These are phyloP conservation scores for Aspergillus japonicus DNA, from an alignment of 2,329 filamentous ascomycete species.

Conservation along the genomic window DNA sequence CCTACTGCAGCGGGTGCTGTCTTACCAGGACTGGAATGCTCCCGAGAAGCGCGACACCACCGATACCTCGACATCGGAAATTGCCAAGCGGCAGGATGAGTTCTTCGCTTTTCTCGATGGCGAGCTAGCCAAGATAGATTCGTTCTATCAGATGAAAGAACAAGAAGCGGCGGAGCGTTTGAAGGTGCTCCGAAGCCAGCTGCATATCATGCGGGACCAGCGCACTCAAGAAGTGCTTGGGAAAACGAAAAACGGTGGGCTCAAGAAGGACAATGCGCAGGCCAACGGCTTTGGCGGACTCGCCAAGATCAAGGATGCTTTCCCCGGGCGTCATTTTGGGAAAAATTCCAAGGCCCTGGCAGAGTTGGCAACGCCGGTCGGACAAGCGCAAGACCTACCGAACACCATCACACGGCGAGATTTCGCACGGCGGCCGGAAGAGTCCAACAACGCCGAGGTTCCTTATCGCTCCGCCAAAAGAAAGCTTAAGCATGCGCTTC, in stretches of 20 bases:
- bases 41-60: conserved; percentile 48
- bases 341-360: conserved; percentile 56
- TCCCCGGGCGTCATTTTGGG: conserved; percentile 52
- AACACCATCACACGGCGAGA: conserved; percentile 43
- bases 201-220: conserved; percentile 89
- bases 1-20: conserved; percentile 42
- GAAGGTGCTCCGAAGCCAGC: conserved; percentile 70
- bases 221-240: conserved; percentile 69
- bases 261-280: conserved; percentile 23
- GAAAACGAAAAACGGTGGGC: conserved; percentile 20
- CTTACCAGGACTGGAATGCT: conserved; percentile 37
- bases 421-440: conserved; percentile 47
- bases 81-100: conserved; percentile 73
- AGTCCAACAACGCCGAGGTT: conserved; percentile 56
- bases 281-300: conserved; percentile 26
- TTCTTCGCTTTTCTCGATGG: conserved; percentile 83
- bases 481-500: conserved; percentile 85
- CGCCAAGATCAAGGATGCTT: conserved; percentile 37
- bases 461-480: conserved; percentile 84
- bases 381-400: conserved; percentile 30
- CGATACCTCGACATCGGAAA: conserved; percentile 57
- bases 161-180: conserved; percentile 75
- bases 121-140: conserved; percentile 87
- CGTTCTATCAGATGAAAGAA: conserved; percentile 86
- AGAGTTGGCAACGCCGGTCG: conserved; percentile 43